These are phyloP conservation scores for Avena sativa DNA, from an alignment of 176 grass and related monocot genomes.

Conservation along the genomic window DNA sequence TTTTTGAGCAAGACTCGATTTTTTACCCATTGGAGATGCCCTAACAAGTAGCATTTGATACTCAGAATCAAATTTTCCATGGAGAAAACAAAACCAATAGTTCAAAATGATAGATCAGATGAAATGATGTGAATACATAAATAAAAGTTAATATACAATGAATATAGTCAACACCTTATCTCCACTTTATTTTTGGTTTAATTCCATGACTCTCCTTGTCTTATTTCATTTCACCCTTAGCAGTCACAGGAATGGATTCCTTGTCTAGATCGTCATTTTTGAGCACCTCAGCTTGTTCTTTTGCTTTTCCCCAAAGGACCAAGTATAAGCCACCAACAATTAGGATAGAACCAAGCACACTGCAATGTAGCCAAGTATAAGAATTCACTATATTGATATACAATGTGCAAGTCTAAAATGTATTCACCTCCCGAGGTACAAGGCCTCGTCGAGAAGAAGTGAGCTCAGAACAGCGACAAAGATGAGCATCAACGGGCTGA, in stretches of 20 bases:
- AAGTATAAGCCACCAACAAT: conserved; percentile 59
- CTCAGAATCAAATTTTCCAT: neutral
- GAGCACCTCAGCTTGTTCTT: conserved; percentile 15
- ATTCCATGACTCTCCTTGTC: neutral
- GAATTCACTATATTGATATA: neutral
- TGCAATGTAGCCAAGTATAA: neutral
- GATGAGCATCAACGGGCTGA: conserved; percentile 61
- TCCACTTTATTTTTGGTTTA: neutral
- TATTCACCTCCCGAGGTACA: conserved; percentile 53
- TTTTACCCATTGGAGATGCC: neutral
- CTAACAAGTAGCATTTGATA: neutral
- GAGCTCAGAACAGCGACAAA: conserved; percentile 43
- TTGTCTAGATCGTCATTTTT: conserved; percentile 2
- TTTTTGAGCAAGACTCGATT: neutral
- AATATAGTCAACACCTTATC: neutral
- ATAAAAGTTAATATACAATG: neutral
- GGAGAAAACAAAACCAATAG: neutral
- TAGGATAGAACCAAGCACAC: conserved; percentile 46
- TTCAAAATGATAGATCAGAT: neutral
- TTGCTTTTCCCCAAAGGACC: conserved; percentile 62
- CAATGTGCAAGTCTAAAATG: neutral
- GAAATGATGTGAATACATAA: neutral
- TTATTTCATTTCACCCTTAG: neutral
- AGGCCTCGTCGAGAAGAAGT: conserved; percentile 35
- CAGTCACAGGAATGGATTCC: neutral